Evolutionary conservation across 2,329 filamentous ascomycete genomes (phyloP).

Genomic region (Cladosporium austrohemisphaericum): DNA sequence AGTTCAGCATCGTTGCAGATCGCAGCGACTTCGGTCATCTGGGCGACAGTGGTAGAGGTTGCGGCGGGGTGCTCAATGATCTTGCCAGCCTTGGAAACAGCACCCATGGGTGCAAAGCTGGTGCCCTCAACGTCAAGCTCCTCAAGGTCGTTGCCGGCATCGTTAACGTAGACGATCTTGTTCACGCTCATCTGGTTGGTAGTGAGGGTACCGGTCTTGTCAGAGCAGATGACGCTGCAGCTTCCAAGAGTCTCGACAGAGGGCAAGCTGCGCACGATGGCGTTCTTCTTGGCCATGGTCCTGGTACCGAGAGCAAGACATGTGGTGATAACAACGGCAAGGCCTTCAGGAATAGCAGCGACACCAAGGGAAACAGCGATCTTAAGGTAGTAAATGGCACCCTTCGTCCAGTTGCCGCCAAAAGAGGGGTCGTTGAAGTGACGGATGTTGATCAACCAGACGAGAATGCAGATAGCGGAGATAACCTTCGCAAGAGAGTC

Average conservation of each 20-base stretch:
- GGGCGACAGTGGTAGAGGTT: constrained; percentile 70
- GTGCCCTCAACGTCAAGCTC: constrained; percentile 90
- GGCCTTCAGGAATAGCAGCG: constrained; percentile 92
- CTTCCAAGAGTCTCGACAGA: constrained; percentile 97
- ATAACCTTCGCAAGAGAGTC: constrained; percentile 97
- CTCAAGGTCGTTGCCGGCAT: constrained; percentile 68
- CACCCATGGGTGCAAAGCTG: constrained; percentile 81
- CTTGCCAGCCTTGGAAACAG: constrained; percentile 64
- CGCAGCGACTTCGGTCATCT: constrained; percentile 66
- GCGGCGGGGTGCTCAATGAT: constrained; percentile 64
- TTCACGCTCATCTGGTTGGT: constrained; percentile 99
- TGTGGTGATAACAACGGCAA: constrained; percentile 98
- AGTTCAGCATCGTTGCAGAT: constrained; percentile 88
- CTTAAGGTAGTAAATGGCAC: constrained; percentile 98
- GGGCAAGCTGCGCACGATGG: constrained; percentile 89
- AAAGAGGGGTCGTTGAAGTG: constrained; percentile 95
- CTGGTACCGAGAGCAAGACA: constrained; percentile 92
- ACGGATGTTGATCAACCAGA: constrained; percentile 97
- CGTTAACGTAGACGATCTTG: constrained; percentile 80
- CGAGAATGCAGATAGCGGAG: constrained; percentile 89
- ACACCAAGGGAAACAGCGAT: constrained; percentile 98
- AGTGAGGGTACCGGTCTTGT: constrained; percentile 97
- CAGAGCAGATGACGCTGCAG: constrained; percentile 98
- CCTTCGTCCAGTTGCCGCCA: constrained; percentile 82
- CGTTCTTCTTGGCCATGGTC: constrained; percentile 98